Percentiles rank a stretch among this genome's conserved stretches.
phyloP scores from a whole-genome alignment of 305 asterid genomes.

The Ilex paraguariensis region DNA sequence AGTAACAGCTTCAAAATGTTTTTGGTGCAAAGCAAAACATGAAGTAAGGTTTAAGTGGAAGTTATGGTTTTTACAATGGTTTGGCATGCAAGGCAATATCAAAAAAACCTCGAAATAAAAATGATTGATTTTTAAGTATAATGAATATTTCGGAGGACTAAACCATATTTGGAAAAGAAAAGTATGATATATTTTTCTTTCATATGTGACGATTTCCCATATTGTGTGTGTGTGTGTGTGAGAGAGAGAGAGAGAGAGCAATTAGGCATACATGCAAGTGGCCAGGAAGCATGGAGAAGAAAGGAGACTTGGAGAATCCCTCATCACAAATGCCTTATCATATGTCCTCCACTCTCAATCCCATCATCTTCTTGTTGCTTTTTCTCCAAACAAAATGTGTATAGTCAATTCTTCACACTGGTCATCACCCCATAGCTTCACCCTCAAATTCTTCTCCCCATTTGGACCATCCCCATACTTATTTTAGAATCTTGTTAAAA shows the following conservation, averaged over 20 bases:
- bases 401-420: conserved; percentile 9
- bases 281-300: conserved; percentile 19
- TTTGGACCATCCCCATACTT: too few species aligned
- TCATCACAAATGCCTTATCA: conserved; percentile 22
- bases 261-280: conserved; percentile 18
- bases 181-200: too few species aligned
- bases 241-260: background rate
- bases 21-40: too few species aligned
- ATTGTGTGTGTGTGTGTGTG: too few species aligned
- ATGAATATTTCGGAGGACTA: background rate
- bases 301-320: conserved; percentile 13
- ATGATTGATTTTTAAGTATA: too few species aligned
- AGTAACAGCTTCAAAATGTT: too few species aligned
- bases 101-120: too few species aligned
- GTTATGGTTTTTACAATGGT: too few species aligned
- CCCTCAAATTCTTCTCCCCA: background rate
- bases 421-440: conserved; percentile 24
- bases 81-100: too few species aligned
- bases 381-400: background rate
- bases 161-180: too few species aligned
- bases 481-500: background rate
- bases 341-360: background rate
- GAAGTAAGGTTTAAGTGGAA: too few species aligned
- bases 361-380: background rate
- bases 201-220: too few species aligned